Base-by-base conservation (phyloP, 208 protist species). In the Blechomonas ayalai region DNA sequence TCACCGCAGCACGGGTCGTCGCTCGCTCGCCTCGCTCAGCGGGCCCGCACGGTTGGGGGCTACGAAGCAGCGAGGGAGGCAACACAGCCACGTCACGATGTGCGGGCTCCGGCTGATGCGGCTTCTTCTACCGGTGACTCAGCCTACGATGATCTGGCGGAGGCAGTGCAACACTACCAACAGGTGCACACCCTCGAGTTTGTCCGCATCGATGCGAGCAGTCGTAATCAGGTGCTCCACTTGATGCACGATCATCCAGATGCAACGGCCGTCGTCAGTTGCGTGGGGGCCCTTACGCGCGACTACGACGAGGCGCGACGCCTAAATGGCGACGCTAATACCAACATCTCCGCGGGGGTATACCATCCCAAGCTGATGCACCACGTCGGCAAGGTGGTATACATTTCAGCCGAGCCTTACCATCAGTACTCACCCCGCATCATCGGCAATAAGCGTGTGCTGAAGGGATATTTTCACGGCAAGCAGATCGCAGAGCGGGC, bases 401-500 rank as follows among this genome's bases (percentile, higher is more conserved):
- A 82, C 48, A 53, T 92, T 6, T 92, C 84, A 1, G 80, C 80
- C 15, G 76, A 82, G 50, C 73, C 77, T 4, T 72, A 46, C 37
- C 45, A 71, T 31, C 24, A 62, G 25, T 74, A 83, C 48, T 52
- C 45, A 13, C 68, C 51, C 9, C 44, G 33, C 33, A 42, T 73
- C 22, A 24, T 56, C 6, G 48, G 49, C 15, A 60, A 52, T 52
- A 67, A 69, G 37, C 51, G 33, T 16, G n/a, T 78, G 0, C 52
- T 90, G 39, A 84, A 84, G 45, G 84, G 84, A 0, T 92, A 92
- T 61, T 92, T 83, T 41, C 61, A 85, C 36, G 84, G 84, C 15
- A 92, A 90, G 59, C 55, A 50, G 27, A 72, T 70, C 18, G 84
- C 73, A 15, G 80, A 92, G 68, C 43, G 57, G 43, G 74, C 76